phyloP scores from a whole-genome alignment of 345 rosid species.

The Eucalyptus cladocalyx region DNA sequence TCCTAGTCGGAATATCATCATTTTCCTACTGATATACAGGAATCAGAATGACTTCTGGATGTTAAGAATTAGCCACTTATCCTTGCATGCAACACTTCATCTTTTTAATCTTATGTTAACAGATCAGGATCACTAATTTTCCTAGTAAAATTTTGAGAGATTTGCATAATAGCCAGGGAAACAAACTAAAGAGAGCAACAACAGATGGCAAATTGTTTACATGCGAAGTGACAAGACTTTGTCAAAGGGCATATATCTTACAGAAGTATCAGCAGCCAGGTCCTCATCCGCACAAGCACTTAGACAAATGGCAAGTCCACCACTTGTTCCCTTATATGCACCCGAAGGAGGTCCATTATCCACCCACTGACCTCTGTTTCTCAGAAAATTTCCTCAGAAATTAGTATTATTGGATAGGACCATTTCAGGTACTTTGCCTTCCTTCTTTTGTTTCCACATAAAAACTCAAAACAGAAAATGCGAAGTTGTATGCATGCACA shows the following conservation, averaged over 20 bases:
- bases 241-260: slow-evolving; percentile 1
- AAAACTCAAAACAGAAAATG: neutral
- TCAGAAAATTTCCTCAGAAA: neutral
- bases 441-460: neutral
- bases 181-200: neutral
- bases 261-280: slow-evolving; percentile 30
- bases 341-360: slow-evolving; percentile 22
- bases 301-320: slow-evolving; percentile 38
- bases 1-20: neutral
- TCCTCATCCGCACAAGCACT: slow-evolving; percentile 42
- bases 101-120: neutral
- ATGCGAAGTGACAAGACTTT: neutral
- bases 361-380: slow-evolving; percentile 15
- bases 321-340: slow-evolving; percentile 22
- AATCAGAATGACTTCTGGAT: neutral
- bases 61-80: neutral
- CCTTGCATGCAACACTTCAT: neutral
- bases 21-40: neutral
- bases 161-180: neutral
- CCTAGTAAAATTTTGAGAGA: neutral
- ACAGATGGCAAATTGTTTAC: neutral
- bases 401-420: neutral
- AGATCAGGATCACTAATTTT: neutral
- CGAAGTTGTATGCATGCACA: neutral
- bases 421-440: neutral